Percentiles rank a stretch among this genome's conserved stretches.
phyloP scores from a whole-genome alignment of 2,329 filamentous ascomycete genomes.

The Cladobotryum mycophilum region DNA sequence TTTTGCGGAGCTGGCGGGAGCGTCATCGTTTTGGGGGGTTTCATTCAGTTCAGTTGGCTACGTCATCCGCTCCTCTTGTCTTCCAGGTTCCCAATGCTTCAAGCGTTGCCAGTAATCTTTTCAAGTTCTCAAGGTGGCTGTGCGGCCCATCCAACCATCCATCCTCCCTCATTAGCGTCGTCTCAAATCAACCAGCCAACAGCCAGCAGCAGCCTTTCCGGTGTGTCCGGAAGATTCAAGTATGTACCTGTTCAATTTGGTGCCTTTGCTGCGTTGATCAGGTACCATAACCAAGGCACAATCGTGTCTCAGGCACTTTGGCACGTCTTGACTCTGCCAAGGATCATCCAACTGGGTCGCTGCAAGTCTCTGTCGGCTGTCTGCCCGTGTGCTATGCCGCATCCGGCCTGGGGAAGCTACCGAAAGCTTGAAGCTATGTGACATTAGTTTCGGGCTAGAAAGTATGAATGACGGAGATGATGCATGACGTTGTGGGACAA shows the following conservation, averaged over 20 bases:
- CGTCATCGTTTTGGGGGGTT: constrained; percentile 11
- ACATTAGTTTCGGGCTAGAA: constrained; percentile 6
- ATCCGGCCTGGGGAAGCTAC: constrained; percentile 4
- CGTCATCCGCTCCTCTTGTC: constrained; percentile 5
- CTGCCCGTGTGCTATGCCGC: constrained; percentile 4
- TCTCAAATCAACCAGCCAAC: neutral
- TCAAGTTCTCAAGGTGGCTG: too few species aligned
- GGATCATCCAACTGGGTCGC: constrained; percentile 4
- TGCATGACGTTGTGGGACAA: neutral
- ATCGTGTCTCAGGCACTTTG: constrained; percentile 2
- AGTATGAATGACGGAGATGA: constrained; percentile 7
- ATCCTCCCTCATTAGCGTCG: neutral
- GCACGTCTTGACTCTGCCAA: constrained; percentile 4
- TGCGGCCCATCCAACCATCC: neutral
- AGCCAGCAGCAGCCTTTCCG: neutral
- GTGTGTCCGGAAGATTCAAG: constrained; percentile 2
- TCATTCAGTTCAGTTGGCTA: constrained; percentile 5
- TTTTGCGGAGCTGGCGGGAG: constrained; percentile 11
- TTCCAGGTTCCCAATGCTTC: neutral
- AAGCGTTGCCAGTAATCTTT: neutral
- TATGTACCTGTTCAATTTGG: constrained; percentile 4
- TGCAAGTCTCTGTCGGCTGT: neutral
- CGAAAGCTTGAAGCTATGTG: constrained; percentile 3
- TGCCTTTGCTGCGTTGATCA: neutral
- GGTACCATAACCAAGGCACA: neutral